A percentile compares a stretch with the other conserved stretches of the same genome.
These are phyloP conservation scores for Crotalaria pallida DNA, from an alignment of 306 rosid species.

Conservation along the genomic window DNA sequence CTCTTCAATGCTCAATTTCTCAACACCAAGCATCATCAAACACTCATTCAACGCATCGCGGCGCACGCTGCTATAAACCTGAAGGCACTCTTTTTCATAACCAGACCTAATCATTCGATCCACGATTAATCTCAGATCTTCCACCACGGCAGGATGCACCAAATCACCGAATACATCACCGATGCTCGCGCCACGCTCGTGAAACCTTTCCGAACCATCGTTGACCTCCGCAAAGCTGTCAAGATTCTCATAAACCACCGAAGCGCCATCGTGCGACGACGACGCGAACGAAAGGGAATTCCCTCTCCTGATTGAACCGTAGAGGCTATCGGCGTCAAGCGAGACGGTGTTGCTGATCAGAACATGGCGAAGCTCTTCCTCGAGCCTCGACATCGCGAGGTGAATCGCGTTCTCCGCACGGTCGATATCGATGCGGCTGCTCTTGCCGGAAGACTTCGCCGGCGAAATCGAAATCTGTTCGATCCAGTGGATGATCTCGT, in stretches of 20 bases:
- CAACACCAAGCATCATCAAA: conserved; percentile 67
- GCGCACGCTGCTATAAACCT: conserved; percentile 73
- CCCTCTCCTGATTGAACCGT: conserved; percentile 60
- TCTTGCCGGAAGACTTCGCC: conserved; percentile 10
- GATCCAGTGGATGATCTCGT: conserved; percentile 59
- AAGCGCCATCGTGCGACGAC: conserved; percentile 23
- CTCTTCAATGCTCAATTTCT: conserved; percentile 85
- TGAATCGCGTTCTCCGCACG: conserved; percentile 91
- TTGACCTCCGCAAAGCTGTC: conserved; percentile 63
- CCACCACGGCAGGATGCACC: conserved; percentile 61
- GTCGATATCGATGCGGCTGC: conserved; percentile 24
- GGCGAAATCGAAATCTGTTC: conserved; percentile 47
- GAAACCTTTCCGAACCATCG: conserved; percentile 51
- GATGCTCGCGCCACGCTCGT: conserved; percentile 70
- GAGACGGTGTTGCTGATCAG: conserved; percentile 70
- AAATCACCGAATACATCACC: conserved; percentile 64
- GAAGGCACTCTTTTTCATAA: conserved; percentile 82
- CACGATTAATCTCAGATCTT: conserved; percentile 66
- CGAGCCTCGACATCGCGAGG: conserved; percentile 83
- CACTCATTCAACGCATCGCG: conserved; percentile 86
- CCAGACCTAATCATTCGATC: conserved; percentile 84
- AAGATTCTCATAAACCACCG: conserved; percentile 35
- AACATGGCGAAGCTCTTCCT: conserved; percentile 76
- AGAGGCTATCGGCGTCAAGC: conserved; percentile 62
- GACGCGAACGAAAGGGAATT: conserved; percentile 51